Evolutionary conservation across 805 yeast species (phyloP).

Genomic region (Scheffersomyces stipitis): DNA sequence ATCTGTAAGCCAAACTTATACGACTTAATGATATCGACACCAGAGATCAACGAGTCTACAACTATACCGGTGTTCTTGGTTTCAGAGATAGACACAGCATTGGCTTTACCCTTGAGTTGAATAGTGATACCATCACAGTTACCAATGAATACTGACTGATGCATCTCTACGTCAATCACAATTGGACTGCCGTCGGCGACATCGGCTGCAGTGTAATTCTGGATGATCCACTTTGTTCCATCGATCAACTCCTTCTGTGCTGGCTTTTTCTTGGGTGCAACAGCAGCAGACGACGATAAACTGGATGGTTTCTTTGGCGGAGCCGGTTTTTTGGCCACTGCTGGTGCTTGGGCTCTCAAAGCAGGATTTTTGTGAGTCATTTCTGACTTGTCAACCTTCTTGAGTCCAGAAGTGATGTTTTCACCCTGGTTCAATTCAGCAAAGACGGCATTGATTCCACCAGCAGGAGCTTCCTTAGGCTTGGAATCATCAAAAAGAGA

Average conservation of each 20-base stretch:
- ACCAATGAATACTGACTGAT: constrained; percentile 88
- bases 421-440: constrained; percentile 88
- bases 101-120: constrained; percentile 87
- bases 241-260: constrained; percentile 70
- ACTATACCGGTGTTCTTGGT: constrained; percentile 74
- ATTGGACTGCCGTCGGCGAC: constrained; percentile 53
- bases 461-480: constrained; percentile 14
- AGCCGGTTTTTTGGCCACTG: constrained; percentile 56
- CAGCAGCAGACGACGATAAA: constrained; percentile 51
- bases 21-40: constrained; percentile 84
- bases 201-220: constrained; percentile 62
- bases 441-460: constrained; percentile 85
- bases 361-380: constrained; percentile 93
- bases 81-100: constrained; percentile 78
- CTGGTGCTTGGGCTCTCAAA: constrained; percentile 56
- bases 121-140: constrained; percentile 72
- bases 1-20: constrained; percentile 82
- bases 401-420: constrained; percentile 76
- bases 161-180: constrained; percentile 73
- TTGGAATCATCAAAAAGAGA: constrained; percentile 45
- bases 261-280: constrained; percentile 31
- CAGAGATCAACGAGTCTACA: constrained; percentile 81
- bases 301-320: constrained; percentile 83
- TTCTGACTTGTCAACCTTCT: constrained; percentile 89
- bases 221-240: constrained; percentile 81